Evolutionary conservation across 2,329 filamentous ascomycete species (phyloP).

Genomic region (Venturia effusa): DNA sequence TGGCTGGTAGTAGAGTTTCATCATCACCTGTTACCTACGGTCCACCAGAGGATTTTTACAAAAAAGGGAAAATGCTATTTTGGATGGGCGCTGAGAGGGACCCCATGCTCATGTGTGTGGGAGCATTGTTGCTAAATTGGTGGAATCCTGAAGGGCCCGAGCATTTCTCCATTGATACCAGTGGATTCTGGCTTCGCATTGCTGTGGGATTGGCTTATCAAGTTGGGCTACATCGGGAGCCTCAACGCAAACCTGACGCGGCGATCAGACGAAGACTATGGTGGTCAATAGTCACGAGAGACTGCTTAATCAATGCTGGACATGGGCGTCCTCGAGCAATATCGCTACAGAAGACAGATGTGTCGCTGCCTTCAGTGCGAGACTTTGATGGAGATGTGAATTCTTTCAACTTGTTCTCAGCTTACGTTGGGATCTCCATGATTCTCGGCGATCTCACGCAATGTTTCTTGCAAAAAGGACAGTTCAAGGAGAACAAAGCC

Average conservation of each 20-base stretch:
- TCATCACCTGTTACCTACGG: conserved; percentile 23
- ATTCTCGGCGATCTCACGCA: conserved; percentile 32
- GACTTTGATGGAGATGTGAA: conserved; percentile 24
- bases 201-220: conserved; percentile 33
- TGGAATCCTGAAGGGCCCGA: conserved; percentile 34
- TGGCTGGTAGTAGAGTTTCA: conserved; percentile 32
- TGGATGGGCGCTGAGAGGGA: conserved; percentile 26
- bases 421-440: conserved; percentile 29
- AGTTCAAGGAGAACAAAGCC: conserved; percentile 21
- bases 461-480: conserved; percentile 26
- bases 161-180: conserved; percentile 31
- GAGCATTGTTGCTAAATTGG: conserved; percentile 31
- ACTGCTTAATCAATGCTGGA: conserved; percentile 31
- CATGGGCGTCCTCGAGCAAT: conserved; percentile 31
- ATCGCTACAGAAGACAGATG: conserved; percentile 29
- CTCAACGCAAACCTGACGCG: conserved; percentile 23
- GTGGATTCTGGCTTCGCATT: conserved; percentile 34
- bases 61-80: conserved; percentile 22
- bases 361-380: conserved; percentile 24
- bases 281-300: conserved; percentile 33
- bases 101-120: conserved; percentile 29
- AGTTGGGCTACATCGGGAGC: conserved; percentile 34
- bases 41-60: conserved; percentile 24
- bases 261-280: conserved; percentile 29
- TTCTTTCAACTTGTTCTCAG: conserved; percentile 26